Base-by-base conservation (phyloP, 129 eudicot species). In the Ambrosia artemisiifolia region DNA sequence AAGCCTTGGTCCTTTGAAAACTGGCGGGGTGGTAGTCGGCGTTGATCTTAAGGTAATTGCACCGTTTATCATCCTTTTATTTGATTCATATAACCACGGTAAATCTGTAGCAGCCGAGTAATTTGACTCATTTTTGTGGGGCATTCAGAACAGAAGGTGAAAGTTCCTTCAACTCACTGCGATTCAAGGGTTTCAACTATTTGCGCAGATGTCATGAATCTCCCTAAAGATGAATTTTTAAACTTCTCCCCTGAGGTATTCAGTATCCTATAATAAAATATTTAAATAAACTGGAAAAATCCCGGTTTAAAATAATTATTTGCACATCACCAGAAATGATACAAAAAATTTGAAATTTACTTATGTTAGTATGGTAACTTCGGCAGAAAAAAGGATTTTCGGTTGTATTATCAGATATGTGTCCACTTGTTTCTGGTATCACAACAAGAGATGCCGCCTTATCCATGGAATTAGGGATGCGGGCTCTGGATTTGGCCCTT, bases 371-470 rank as follows among this genome's bases (percentile, higher is more conserved):
- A 30, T 54, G 66, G 34, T 18, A 60, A 63, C 38, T 60, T 30
- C 75, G 74, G 83, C 86, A 90, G 98, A 69, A 90, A 71, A 80
- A 84, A 40, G 98, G 96, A 30, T 93, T 93, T 75, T 87, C 87
- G 0, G 88, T 87, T 68, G 83, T 89, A 43, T 87, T 93, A 73
- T 93, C 98, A n/a, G 98, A 93, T 72, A 93, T 93, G 98, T 93
- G 98, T 65, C 98, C 96, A 55, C 78, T 72, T 33, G 95, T 93
- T 32, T 87, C 98, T 43, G 98, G 98, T 59, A 93, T 93, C 83
- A 85, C 89, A 44, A 82, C 87, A 44, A 80, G 87, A 83, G 96
- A 93, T 62, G 88, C 98, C 5, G 90, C 96, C 74, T 80, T 93
- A 82, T 93, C 98, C 69, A 78, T 85, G 75, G 96, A 93, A 70